Evolutionary conservation across 2,329 filamentous ascomycete species (phyloP).

Genomic region (Aspergillus sojae): DNA sequence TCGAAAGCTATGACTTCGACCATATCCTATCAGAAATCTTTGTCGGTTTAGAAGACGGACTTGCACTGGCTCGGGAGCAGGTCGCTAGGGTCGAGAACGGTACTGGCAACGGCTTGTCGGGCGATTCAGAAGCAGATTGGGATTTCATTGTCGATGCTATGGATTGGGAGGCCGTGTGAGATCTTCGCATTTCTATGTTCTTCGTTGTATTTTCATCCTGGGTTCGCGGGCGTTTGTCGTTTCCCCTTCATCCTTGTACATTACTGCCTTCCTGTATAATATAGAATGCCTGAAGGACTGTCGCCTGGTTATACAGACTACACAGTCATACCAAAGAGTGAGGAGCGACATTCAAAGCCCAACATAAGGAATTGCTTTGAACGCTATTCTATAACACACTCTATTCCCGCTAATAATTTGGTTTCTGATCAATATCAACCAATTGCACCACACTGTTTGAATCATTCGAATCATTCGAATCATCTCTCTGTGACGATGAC

Average conservation of each 20-base stretch:
- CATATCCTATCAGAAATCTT: conserved; percentile 62
- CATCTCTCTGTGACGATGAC: conserved; percentile 11
- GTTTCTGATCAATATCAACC: not conserved
- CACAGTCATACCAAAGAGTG: too few relatives aligned
- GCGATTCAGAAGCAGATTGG: conserved; percentile 51
- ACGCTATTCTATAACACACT: not conserved
- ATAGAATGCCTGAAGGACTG: not conserved
- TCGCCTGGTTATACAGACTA: too few relatives aligned
- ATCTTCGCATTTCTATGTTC: too few relatives aligned
- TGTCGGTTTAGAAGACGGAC: conserved; percentile 61
- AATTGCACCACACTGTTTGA: not conserved
- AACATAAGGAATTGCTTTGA: not conserved
- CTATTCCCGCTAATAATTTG: not conserved
- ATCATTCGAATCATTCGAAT: not conserved
- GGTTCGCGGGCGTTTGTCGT: not conserved
- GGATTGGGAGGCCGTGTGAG: conserved; percentile 56
- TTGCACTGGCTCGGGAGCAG: conserved; percentile 53
- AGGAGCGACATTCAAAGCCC: not conserved
- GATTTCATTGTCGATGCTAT: conserved; percentile 63
- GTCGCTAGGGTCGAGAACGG: conserved; percentile 37
- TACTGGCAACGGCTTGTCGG: conserved; percentile 12
- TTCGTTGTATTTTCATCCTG: not conserved
- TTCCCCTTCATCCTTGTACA: not conserved
- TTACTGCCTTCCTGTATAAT: not conserved
- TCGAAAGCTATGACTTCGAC: conserved; percentile 65